Conservation (phyloP, 176 grass and related monocot species). For the Carex kokanica region DNA sequence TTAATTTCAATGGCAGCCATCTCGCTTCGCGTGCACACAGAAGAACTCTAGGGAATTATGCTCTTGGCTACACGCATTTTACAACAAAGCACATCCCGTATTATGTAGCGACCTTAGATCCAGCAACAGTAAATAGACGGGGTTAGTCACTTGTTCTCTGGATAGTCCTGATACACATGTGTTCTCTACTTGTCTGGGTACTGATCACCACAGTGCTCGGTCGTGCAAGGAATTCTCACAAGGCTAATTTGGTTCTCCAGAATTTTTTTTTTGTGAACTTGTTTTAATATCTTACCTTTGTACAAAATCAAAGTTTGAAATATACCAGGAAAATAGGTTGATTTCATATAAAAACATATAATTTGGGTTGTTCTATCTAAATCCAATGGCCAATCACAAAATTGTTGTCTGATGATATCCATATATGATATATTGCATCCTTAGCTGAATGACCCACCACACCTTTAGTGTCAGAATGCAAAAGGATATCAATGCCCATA, state of each 20-base stretch:
- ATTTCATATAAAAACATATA: background rate
- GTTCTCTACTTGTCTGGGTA: background rate
- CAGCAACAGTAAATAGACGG: too few relatives aligned
- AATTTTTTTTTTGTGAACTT: background rate
- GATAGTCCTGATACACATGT: too few relatives aligned
- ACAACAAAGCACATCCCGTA: background rate
- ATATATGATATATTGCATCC: background rate
- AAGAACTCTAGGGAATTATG: background rate
- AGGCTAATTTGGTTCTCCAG: background rate
- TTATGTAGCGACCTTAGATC: background rate
- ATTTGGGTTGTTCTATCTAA: background rate
- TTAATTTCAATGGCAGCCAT: background rate
- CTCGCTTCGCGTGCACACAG: background rate
- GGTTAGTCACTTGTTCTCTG: too few relatives aligned
- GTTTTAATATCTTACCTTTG: background rate
- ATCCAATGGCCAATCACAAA: background rate
- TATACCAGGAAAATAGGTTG: background rate
- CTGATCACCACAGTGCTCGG: background rate
- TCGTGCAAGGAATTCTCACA: background rate
- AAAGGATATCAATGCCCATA: background rate
- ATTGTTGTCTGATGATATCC: background rate
- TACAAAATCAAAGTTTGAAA: background rate
- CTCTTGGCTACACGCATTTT: slow-evolving; percentile 5
- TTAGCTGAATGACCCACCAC: background rate
- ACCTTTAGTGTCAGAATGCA: background rate